Conservation (phyloP, 2,329 filamentous ascomycete species). For the Pseudogymnoascus sp. region DNA sequence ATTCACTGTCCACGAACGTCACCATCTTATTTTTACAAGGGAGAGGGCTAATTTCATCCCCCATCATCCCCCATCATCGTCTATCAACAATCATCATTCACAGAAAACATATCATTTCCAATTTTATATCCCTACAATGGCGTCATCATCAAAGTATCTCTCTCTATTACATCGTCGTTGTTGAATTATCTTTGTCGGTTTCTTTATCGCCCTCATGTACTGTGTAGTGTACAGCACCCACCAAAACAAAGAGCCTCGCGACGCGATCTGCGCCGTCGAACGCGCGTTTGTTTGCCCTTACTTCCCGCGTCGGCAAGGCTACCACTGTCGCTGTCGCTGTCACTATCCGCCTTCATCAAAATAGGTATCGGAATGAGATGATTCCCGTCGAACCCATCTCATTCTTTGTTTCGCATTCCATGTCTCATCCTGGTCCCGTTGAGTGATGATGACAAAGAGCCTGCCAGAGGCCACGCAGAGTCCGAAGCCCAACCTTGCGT, state of each 20-base stretch:
- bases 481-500: conserved; percentile 20
- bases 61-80: background rate
- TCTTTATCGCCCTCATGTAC: background rate
- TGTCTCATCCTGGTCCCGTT: conserved; percentile 11
- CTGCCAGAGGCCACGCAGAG: conserved; percentile 17
- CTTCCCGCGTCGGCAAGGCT: background rate
- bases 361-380: background rate
- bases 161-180: background rate
- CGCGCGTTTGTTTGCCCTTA: background rate
- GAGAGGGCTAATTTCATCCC: background rate
- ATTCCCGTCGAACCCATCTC: background rate
- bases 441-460: conserved; percentile 26
- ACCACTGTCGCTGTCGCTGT: background rate
- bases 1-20: background rate
- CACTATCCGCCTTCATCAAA: background rate
- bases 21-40: conserved; percentile 2
- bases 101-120: background rate
- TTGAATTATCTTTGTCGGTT: background rate
- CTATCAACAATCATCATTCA: background rate
- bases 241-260: background rate
- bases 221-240: background rate
- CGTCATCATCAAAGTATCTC: background rate
- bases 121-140: conserved; percentile 1
- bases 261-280: background rate
- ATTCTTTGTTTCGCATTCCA: background rate